A percentile compares a stretch with the other conserved stretches of the same genome.
Conservation (phyloP, 345 rosid species). For the Microcos paniculata region DNA sequence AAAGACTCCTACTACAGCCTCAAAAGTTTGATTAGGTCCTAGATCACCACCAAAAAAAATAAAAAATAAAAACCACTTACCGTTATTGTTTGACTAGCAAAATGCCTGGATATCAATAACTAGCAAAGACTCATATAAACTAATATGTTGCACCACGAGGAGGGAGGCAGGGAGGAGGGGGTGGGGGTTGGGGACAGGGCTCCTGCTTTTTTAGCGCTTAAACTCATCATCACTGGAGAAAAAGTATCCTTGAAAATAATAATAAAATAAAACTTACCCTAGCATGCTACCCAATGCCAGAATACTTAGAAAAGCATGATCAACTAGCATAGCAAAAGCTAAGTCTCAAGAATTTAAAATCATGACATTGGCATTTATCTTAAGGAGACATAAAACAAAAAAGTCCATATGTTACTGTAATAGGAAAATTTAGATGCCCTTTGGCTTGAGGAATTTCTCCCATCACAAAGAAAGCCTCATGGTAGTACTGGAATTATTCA, state of each 20-base stretch:
- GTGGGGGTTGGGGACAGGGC: too few relatives aligned
- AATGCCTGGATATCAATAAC: not conserved
- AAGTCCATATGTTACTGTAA: not conserved
- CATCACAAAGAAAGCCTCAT: not conserved
- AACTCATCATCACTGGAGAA: not conserved
- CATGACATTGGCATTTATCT: not conserved
- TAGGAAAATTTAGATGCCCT: not conserved
- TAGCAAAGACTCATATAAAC: not conserved
- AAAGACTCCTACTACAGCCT: not conserved
- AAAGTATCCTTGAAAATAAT: not conserved
- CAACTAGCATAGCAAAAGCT: not conserved
- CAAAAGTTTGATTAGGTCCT: not conserved
- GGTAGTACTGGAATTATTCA: not conserved
- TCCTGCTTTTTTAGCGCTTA: not conserved
- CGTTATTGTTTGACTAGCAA: not conserved
- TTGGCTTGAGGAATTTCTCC: not conserved
- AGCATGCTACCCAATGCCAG: not conserved
- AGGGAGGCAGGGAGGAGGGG: too few relatives aligned
- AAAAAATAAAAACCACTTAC: too few relatives aligned
- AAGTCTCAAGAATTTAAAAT: not conserved
- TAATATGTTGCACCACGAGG: not conserved
- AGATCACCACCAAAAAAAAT: not conserved
- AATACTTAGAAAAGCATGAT: not conserved
- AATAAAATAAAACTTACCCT: not conserved
- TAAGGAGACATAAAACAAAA: not conserved